Base-by-base conservation (phyloP, 2,329 filamentous ascomycete genomes). In the Annulohypoxylon truncatum region DNA sequence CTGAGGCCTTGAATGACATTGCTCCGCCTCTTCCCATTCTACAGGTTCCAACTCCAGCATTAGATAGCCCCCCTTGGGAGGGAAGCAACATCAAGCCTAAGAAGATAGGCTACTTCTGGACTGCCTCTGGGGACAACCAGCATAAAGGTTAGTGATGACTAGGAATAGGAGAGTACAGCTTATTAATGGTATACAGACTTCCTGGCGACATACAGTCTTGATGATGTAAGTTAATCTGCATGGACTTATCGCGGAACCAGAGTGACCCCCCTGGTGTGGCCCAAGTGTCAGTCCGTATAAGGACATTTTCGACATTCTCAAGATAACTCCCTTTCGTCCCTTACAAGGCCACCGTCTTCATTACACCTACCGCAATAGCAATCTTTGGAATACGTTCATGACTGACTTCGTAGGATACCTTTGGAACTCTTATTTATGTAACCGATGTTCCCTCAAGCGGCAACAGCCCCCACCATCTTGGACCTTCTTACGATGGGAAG, bases 31-130 rank as follows among this genome's bases (percentile, higher is more conserved):
- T 89, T 24, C 87, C 87, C 3, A 84, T 89, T 59, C 77, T 90
- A 9, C 87, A 89, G 72, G 58, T 86, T 3, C 87, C 87, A 1
- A 87, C 84, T n/a, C 87, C 87, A 51, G 83, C 87, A 0, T 75
- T 89, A n/a, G 77, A 80, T 2, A 86, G 84, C 69, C 82, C 82
- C 7, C 83, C 83, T 5, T 88, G 88, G 65, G 79, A 78, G 9
- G 78, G 81, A 2, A 85, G 83, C 73, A 78, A 85, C 64, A 83
- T 89, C 73, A 85, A 84, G 78, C 87, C 87, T 26, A 89, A 89
- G 83, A 89, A 89, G 79, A 86, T 89, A 73, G 87, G 86, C 0
- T 89, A 89, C 77, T 89, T 89, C 78, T 89, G 86, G 86, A 88
- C 86, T 55, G 87, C 83, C 15, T 80, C 87, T 31, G 87, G 85